Evolutionary conservation across 495 filamentous ascomycete species (phyloP).

Genomic region (Aspergillus indologenus): DNA sequence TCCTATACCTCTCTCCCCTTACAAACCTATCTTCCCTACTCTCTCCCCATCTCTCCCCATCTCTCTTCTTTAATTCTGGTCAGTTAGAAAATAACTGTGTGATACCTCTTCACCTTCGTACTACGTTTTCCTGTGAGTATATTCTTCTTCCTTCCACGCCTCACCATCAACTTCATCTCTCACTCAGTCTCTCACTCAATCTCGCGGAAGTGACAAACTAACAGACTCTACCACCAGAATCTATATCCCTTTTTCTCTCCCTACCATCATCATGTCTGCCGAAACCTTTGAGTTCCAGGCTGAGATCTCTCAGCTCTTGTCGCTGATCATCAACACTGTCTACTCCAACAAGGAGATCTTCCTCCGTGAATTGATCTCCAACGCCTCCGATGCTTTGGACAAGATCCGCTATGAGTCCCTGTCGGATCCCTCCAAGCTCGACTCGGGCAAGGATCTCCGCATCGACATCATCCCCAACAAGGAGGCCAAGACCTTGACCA

Average conservation of each 20-base stretch:
- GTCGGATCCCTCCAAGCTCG: slow-evolving; percentile 95
- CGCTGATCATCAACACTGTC: slow-evolving; percentile 99
- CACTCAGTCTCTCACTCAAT: too few relatives aligned
- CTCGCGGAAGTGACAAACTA: not conserved
- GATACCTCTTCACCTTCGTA: not conserved
- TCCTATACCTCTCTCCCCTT: not conserved
- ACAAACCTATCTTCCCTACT: too few relatives aligned
- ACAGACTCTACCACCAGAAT: not conserved
- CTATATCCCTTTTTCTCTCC: not conserved
- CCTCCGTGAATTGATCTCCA: slow-evolving; percentile 95
- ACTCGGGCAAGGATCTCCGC: slow-evolving; percentile 91
- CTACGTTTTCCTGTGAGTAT: slow-evolving; percentile 12
- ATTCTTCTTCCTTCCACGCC: not conserved
- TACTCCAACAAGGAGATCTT: slow-evolving; percentile 99
- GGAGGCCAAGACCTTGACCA: slow-evolving; percentile 94
- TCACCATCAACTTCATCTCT: not conserved
- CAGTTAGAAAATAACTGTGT: too few relatives aligned
- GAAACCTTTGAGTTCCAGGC: slow-evolving; percentile 99
- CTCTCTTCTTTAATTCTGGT: not conserved
- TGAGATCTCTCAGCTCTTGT: slow-evolving; percentile 99
- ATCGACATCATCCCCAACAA: slow-evolving; percentile 98
- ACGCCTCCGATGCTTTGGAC: slow-evolving; percentile 96
- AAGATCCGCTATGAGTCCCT: slow-evolving; percentile 99
- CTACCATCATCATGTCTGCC: slow-evolving; percentile 56
- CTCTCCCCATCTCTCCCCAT: slow-evolving; percentile 9